Evolutionary conservation across 805 yeast species (phyloP).

Genomic region (Sugiyamaella americana): DNA sequence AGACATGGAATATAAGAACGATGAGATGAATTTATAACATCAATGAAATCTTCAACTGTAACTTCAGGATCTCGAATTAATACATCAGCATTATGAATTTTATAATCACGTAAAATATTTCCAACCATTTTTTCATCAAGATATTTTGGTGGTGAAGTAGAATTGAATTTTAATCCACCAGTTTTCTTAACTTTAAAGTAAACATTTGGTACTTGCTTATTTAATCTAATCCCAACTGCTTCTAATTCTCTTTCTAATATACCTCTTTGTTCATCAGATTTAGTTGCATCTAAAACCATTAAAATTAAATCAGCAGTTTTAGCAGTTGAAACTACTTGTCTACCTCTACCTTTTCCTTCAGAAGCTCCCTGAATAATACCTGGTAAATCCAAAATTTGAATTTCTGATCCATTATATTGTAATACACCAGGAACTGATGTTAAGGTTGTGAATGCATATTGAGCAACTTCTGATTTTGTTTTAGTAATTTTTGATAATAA

Average conservation of each 20-base stretch:
- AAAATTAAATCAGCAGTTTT: constrained; percentile 87
- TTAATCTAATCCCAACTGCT: constrained; percentile 87
- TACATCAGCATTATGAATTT: constrained; percentile 90
- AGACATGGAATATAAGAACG: constrained; percentile 85
- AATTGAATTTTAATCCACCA: constrained; percentile 85
- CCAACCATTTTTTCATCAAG: constrained; percentile 75
- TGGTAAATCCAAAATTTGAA: constrained; percentile 94
- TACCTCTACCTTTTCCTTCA: constrained; percentile 95
- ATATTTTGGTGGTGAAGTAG: constrained; percentile 73
- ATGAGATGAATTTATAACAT: constrained; percentile 80
- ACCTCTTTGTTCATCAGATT: constrained; percentile 80
- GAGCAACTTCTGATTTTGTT: constrained; percentile 92
- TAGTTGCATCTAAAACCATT: constrained; percentile 95
- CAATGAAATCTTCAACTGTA: constrained; percentile 90
- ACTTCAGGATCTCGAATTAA: constrained; percentile 80
- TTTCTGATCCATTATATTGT: constrained; percentile 93
- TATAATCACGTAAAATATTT: constrained; percentile 75
- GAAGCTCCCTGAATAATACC: constrained; percentile 96
- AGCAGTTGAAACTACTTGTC: constrained; percentile 95
- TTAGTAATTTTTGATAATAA: constrained; percentile 83
- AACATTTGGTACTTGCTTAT: constrained; percentile 75
- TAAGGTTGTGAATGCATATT: constrained; percentile 90
- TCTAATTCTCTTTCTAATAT: constrained; percentile 86
- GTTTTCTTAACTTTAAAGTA: constrained; percentile 72
- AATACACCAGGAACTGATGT: constrained; percentile 96